These are phyloP conservation scores for Neckera pumila DNA, from an alignment of 225 moss, liverwort and hornwort genomes.

Conservation along the genomic window DNA sequence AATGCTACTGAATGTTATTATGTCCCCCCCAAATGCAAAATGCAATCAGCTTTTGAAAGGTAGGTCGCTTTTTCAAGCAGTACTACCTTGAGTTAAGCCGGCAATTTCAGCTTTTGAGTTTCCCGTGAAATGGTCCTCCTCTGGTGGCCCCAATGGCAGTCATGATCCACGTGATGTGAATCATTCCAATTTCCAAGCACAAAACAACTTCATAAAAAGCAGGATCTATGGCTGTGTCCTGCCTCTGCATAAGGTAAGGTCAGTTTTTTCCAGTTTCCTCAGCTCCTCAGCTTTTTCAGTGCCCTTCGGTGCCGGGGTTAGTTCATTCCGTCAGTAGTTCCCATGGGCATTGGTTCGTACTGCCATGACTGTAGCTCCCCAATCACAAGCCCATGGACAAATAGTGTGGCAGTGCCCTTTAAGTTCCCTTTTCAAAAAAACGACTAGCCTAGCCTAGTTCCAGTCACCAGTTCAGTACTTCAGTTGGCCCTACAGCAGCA, in stretches of 20 bases:
- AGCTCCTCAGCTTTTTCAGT: background rate
- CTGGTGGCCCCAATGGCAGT: too few relatives aligned
- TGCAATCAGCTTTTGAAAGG: background rate
- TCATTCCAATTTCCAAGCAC: too few relatives aligned
- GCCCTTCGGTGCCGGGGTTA: background rate
- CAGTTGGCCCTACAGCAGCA: background rate
- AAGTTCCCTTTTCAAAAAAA: background rate
- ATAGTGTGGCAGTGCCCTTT: background rate
- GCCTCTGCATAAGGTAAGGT: background rate
- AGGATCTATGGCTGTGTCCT: too few relatives aligned
- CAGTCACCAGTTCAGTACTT: background rate
- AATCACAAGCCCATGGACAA: background rate
- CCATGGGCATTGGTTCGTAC: background rate
- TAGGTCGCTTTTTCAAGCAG: too few relatives aligned
- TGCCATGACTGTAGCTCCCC: background rate
- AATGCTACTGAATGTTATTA: too few relatives aligned
- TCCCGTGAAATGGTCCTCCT: too few relatives aligned
- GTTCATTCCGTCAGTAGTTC: too few relatives aligned
- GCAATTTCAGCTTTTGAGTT: too few relatives aligned
- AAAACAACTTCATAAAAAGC: too few relatives aligned
- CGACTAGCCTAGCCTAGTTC: background rate
- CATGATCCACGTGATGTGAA: too few relatives aligned
- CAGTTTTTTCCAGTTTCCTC: too few relatives aligned
- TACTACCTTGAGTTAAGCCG: too few relatives aligned
- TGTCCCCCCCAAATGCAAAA: background rate